Conservation (phyloP, 176 grass and related monocot genomes). For the Aegilops speltoides region DNA sequence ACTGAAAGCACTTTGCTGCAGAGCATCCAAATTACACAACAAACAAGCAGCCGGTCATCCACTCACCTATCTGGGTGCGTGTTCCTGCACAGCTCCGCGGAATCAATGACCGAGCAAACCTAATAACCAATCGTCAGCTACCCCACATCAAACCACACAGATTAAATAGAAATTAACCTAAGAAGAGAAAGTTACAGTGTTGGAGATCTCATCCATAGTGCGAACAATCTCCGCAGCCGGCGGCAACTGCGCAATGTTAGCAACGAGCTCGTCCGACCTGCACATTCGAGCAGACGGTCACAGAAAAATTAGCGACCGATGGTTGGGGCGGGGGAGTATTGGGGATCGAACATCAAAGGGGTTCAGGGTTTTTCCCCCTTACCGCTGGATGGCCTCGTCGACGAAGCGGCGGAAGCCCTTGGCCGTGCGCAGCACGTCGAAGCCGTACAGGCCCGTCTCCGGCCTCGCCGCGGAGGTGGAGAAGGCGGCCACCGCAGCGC, state of each 20-base stretch:
- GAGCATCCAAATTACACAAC: not conserved
- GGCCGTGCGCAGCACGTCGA: conserved; percentile 62
- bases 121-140: not conserved
- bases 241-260: conserved; percentile 51
- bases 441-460: conserved; percentile 71
- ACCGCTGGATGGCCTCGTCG: conserved; percentile 75
- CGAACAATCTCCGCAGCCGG: conserved; percentile 66
- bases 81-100: conserved; percentile 83
- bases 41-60: not conserved
- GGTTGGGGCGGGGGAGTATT: not conserved
- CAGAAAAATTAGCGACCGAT: not conserved
- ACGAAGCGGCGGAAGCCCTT: conserved; percentile 92
- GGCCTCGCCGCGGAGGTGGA: conserved; percentile 27
- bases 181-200: conserved; percentile 47
- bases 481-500: conserved; percentile 21
- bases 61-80: conserved; percentile 83
- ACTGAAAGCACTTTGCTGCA: not conserved
- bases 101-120: conserved; percentile 93
- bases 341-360: not conserved
- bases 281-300: conserved; percentile 18
- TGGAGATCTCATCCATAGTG: conserved; percentile 93
- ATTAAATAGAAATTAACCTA: not conserved
- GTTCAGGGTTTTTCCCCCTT: not conserved
- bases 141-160: not conserved
- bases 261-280: conserved; percentile 80